Conservation (phyloP, 2,329 filamentous ascomycete species). For the Zymoseptoria brevis region DNA sequence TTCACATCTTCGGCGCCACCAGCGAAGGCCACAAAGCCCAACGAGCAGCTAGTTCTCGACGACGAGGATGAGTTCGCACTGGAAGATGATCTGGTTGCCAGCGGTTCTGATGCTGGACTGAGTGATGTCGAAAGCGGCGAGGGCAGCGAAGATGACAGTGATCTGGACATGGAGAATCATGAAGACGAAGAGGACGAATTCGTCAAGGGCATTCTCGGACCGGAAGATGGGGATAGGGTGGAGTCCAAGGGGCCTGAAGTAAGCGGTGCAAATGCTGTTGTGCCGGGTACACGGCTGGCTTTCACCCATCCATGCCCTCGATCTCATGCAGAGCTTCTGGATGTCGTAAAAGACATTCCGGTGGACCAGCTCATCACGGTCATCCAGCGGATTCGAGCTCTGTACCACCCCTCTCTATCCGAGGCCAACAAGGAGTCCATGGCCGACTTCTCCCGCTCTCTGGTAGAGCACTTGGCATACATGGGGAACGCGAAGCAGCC, state of each 20-base stretch:
- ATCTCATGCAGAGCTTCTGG: constrained; percentile 64
- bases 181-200: constrained; percentile 43
- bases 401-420: constrained; percentile 85
- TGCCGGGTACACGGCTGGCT: constrained; percentile 46
- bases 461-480: constrained; percentile 60
- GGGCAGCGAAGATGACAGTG: constrained; percentile 10
- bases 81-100: constrained; percentile 81
- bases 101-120: constrained; percentile 47
- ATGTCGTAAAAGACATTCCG: constrained; percentile 54
- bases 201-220: constrained; percentile 35
- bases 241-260: constrained; percentile 34
- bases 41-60: constrained; percentile 59
- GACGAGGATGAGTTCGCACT: constrained; percentile 93
- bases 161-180: constrained; percentile 27
- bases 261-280: constrained; percentile 38
- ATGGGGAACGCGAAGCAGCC: constrained; percentile 44
- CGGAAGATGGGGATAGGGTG: constrained; percentile 3
- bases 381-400: constrained; percentile 78
- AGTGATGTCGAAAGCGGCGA: constrained; percentile 11
- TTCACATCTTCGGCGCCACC: constrained; percentile 50
- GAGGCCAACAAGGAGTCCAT: constrained; percentile 80
- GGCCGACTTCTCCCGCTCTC: constrained; percentile 55
- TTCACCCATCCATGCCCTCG: constrained; percentile 83
- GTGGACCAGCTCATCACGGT: constrained; percentile 63
- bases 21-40: constrained; percentile 12